These are phyloP conservation scores for Cyberlindnera subsufficiens DNA, from an alignment of 805 yeast genomes.

Conservation along the genomic window DNA sequence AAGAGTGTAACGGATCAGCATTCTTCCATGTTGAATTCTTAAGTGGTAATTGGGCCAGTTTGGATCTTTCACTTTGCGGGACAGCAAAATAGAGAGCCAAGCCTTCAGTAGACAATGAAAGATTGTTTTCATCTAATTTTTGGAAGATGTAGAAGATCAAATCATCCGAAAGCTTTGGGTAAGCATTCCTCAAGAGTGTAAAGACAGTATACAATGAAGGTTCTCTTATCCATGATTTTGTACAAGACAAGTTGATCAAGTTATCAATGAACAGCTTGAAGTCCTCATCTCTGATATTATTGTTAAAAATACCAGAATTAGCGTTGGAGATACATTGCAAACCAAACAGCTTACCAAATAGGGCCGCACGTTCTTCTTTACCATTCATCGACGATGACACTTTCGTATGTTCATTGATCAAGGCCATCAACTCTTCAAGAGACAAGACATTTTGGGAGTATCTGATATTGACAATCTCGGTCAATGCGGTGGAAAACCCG, in stretches of 20 bases:
- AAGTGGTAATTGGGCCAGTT: constrained; percentile 6
- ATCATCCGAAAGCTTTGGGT: constrained; percentile 17
- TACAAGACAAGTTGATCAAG: constrained; percentile 50
- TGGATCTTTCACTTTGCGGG: constrained; percentile 25
- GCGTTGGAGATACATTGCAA: constrained; percentile 53
- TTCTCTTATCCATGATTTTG: constrained; percentile 84
- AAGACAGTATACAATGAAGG: constrained; percentile 68
- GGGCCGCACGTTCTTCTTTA: constrained; percentile 69
- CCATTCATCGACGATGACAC: constrained; percentile 53
- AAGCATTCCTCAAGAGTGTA: constrained; percentile 36
- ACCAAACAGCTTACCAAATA: constrained; percentile 85
- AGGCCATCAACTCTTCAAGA: constrained; percentile 30
- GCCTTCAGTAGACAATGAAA: constrained; percentile 73
- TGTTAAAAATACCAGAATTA: constrained; percentile 32
- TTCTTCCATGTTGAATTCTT: constrained; percentile 49
- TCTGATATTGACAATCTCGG: constrained; percentile 50
- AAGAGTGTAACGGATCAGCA: constrained; percentile 67
- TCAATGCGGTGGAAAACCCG: constrained; percentile 84
- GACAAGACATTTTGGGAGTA: constrained; percentile 29
- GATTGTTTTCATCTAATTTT: constrained; percentile 42
- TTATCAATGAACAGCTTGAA: constrained; percentile 36
- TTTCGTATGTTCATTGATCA: constrained; percentile 31
- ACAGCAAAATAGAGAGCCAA: constrained; percentile 61
- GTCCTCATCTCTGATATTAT: constrained; percentile 16
- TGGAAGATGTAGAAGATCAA: constrained; percentile 30